Base-by-base conservation (phyloP, 2,329 filamentous ascomycete genomes). In the Ophiostoma sp. region DNA sequence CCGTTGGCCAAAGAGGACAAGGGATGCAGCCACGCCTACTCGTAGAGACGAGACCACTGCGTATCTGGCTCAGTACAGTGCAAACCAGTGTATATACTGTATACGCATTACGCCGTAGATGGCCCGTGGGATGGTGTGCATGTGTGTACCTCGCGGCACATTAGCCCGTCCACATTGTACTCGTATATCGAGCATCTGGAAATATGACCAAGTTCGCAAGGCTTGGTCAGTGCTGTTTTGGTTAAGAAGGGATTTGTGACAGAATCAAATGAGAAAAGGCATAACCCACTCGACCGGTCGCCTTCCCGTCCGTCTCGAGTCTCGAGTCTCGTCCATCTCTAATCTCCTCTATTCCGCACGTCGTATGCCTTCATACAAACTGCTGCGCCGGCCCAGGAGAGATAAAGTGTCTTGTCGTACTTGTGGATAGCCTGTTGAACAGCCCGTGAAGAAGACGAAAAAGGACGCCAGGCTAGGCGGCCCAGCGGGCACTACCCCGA, bases 401-500 rank as follows among this genome's bases (percentile, higher is more conserved):
- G 27, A 27, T 27, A 27, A 27, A 27, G 27, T 27, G 27, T 27
- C 27, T 27, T 2, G 2, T 27, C 27, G 27, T 27, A 27, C 27
- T 27, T 27, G 27, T 27, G 27, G 2, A 27, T 27, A 27, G 27
- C 27, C 27, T 27, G 27, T 27, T 27, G 27, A 27, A 27, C 27
- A 27, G 27, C 27, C 27, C 27, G 27, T 27, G 27, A 27, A 44
- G 42, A 44, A 44, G 42, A 44, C 8, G 42, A 44, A 44, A 44
- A 47, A 47, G n/a, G 45, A 47, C 42, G 45, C n/a, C 55, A 63
- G 38, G 36, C 40, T 18, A 64, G 16, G 11, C 40, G 16, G 41
- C n/a, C 44, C n/a, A n/a, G 64, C 44, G 44, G 64, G 42, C 42
- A 45, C 65, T 66, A 66, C 45, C 65, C 45, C 45, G 47, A 55